Percentiles rank a stretch among this genome's conserved stretches.
Evolutionary conservation across 1,284 basidiomycete genomes (phyloP).

Genomic region (Marasmius fiardii): DNA sequence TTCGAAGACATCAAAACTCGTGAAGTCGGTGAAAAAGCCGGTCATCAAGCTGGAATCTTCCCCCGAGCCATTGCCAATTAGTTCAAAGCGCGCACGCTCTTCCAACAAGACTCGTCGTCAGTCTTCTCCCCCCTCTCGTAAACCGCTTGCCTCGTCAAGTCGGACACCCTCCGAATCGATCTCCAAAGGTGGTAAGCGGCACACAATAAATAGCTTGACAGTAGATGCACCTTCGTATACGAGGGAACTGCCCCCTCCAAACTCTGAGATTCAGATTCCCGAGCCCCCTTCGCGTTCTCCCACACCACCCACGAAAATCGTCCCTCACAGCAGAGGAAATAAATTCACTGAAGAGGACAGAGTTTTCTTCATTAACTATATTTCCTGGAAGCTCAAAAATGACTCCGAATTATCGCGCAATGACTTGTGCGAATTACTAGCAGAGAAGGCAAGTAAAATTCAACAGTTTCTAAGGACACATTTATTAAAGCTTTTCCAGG

Average conservation of each 20-base stretch:
- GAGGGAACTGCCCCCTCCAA: slow-evolving; percentile 48
- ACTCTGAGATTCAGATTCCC: slow-evolving; percentile 52
- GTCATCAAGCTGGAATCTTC: slow-evolving; percentile 21
- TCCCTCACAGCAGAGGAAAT: slow-evolving; percentile 46
- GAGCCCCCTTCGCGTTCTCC: slow-evolving; percentile 64
- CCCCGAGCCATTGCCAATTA: slow-evolving; percentile 20
- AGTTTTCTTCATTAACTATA: slow-evolving; percentile 60
- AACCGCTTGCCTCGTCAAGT: slow-evolving; percentile 10
- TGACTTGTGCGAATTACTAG: slow-evolving; percentile 50
- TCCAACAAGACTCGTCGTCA: slow-evolving; percentile 8
- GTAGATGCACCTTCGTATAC: slow-evolving; percentile 39
- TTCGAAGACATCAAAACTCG: slow-evolving; percentile 8
- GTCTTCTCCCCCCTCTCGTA: slow-evolving; percentile 6
- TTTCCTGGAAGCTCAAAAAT: slow-evolving; percentile 53
- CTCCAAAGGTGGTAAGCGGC: slow-evolving; percentile 27
- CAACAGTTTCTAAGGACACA: slow-evolving; percentile 6
- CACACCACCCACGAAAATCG: slow-evolving; percentile 51
- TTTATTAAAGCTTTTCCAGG: slow-evolving; percentile 33
- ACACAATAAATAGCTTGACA: slow-evolving; percentile 57
- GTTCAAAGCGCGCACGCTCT: background rate
- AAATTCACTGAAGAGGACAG: slow-evolving; percentile 64
- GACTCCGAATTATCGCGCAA: slow-evolving; percentile 48
- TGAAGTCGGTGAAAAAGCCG: slow-evolving; percentile 48
- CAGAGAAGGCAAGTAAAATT: slow-evolving; percentile 41
- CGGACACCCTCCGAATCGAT: background rate